Conservation (phyloP, 352 stramenopile species). For the Phytopythium montanum region DNA sequence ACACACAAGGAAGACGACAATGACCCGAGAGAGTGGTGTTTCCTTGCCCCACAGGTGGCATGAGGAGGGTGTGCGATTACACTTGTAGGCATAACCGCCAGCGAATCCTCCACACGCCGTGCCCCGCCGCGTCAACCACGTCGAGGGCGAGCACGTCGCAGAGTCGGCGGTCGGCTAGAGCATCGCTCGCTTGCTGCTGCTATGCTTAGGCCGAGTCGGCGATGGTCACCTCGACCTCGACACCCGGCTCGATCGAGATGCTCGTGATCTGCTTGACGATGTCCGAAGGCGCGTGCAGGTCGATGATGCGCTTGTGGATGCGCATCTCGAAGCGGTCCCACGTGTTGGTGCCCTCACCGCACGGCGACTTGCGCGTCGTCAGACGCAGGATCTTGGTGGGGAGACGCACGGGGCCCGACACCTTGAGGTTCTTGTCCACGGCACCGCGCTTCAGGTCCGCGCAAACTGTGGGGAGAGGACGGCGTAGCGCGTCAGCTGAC, state of each 20-base stretch:
- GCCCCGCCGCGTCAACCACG: slow-evolving; percentile 1
- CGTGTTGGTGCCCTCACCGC: slow-evolving; percentile 98
- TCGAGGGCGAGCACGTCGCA: not conserved
- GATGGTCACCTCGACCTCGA: slow-evolving; percentile 98
- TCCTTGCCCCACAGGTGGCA: slow-evolving; percentile 4
- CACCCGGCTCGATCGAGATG: slow-evolving; percentile 98
- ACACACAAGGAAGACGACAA: not conserved
- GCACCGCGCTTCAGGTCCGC: slow-evolving; percentile 97
- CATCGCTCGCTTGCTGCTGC: not conserved
- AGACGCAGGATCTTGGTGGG: slow-evolving; percentile 98
- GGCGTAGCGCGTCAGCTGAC: not conserved
- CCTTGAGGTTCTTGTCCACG: slow-evolving; percentile 98
- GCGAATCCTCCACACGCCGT: not conserved
- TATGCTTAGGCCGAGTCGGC: slow-evolving; percentile 86
- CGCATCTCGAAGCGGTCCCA: slow-evolving; percentile 99
- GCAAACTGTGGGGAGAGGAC: slow-evolving; percentile 89
- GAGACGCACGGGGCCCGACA: slow-evolving; percentile 97
- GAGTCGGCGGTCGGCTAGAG: not conserved
- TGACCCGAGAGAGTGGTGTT: not conserved
- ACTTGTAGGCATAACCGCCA: slow-evolving; percentile 3
- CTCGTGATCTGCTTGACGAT: slow-evolving; percentile 99
- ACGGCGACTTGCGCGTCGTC: slow-evolving; percentile 99
- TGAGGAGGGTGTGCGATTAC: slow-evolving; percentile 6
- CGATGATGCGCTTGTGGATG: slow-evolving; percentile 99
- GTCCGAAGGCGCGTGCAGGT: slow-evolving; percentile 97